These are phyloP conservation scores for Trichoderma sp. DNA, from an alignment of 2,329 filamentous ascomycete species.

Conservation along the genomic window DNA sequence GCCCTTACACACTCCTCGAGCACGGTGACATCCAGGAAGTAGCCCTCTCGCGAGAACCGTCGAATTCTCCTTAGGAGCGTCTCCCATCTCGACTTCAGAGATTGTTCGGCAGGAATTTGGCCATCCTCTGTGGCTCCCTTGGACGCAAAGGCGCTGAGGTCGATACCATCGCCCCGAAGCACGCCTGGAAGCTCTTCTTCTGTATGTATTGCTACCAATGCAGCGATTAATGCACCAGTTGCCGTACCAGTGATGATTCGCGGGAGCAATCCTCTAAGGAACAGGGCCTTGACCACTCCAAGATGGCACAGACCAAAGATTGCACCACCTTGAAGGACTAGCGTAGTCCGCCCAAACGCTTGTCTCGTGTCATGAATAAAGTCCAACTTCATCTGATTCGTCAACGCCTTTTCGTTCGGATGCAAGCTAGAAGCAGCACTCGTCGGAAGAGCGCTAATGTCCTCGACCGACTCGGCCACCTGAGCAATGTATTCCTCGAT, in stretches of 20 bases:
- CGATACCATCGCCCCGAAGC: constrained; percentile 74
- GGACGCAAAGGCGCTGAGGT: constrained; percentile 72
- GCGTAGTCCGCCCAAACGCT: constrained; percentile 79
- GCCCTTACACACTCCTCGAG: constrained; percentile 79
- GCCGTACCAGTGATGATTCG: constrained; percentile 89
- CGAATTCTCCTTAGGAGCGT: constrained; percentile 65
- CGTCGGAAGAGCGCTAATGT: constrained; percentile 67
- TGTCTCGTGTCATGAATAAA: constrained; percentile 83
- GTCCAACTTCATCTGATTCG: constrained; percentile 77
- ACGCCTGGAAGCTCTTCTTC: constrained; percentile 79
- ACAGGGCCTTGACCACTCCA: constrained; percentile 84
- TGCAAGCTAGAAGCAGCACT: constrained; percentile 37
- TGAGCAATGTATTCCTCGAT: constrained; percentile 90
- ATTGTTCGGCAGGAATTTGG: constrained; percentile 35
- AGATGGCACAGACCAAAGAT: constrained; percentile 90
- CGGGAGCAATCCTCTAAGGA: constrained; percentile 75
- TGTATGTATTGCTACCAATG: constrained; percentile 81
- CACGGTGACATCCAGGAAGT: constrained; percentile 78
- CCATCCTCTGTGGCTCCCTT: constrained; percentile 31
- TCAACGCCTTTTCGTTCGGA: constrained; percentile 46
- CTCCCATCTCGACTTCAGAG: constrained; percentile 44
- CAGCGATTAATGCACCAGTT: constrained; percentile 85
- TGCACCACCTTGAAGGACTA: constrained; percentile 85
- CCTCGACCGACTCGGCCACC: constrained; percentile 75
- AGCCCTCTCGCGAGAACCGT: constrained; percentile 72